Conservation (phyloP, 1,284 basidiomycete genomes). For the Pyrrhoderma lamaoense region DNA sequence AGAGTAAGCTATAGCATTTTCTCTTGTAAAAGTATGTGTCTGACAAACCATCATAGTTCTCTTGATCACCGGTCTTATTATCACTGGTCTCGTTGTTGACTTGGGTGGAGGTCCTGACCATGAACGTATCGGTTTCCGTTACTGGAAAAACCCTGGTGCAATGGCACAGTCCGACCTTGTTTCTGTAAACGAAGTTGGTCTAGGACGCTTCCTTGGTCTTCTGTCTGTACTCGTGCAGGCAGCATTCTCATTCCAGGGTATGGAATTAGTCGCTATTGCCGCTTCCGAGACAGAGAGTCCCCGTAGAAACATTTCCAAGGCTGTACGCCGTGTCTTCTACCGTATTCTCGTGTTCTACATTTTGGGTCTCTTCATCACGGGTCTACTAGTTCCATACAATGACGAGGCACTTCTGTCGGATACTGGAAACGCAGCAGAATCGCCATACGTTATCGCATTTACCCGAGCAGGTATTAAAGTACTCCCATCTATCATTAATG, state of each 20-base stretch:
- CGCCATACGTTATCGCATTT: conserved; percentile 82
- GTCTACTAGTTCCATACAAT: conserved; percentile 73
- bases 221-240: conserved; percentile 67
- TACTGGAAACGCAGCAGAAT: conserved; percentile 55
- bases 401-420: conserved; percentile 47
- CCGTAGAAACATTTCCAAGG: conserved; percentile 71
- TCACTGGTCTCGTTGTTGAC: conserved; percentile 62
- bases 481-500: conserved; percentile 67
- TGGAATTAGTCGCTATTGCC: conserved; percentile 76
- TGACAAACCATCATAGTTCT: conserved; percentile 31
- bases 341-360: conserved; percentile 74
- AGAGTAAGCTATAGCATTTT: conserved; percentile 34
- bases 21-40: conserved; percentile 1
- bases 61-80: conserved; percentile 53
- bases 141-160: conserved; percentile 67
- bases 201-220: conserved; percentile 64
- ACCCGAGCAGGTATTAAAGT: conserved; percentile 67
- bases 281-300: conserved; percentile 74
- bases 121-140: conserved; percentile 58
- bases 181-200: conserved; percentile 29
- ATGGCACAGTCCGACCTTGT: conserved; percentile 42
- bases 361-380: conserved; percentile 67
- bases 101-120: conserved; percentile 60
- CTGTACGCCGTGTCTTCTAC: conserved; percentile 75
- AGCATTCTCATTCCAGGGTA: conserved; percentile 78